phyloP scores from a whole-genome alignment of 495 filamentous ascomycete genomes.

The Penicillium chermesinum region DNA sequence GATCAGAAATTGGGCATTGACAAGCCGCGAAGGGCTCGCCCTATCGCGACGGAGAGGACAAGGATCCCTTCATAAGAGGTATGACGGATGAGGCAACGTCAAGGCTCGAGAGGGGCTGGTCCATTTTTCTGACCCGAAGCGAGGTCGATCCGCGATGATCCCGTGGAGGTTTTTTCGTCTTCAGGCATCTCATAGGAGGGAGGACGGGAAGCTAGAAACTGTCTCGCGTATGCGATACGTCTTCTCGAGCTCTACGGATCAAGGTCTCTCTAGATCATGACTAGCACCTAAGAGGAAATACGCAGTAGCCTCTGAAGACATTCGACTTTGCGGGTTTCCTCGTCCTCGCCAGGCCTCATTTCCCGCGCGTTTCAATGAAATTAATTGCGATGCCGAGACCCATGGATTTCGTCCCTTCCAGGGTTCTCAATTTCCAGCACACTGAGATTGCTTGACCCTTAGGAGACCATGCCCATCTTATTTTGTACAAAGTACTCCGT shows the following conservation, averaged over 20 bases:
- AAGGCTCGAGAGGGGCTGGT: slow-evolving; percentile 3
- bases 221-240: neutral
- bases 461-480: too few relatives aligned
- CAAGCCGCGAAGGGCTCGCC: neutral
- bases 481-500: too few relatives aligned
- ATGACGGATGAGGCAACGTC: neutral
- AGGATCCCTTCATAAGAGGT: neutral
- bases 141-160: slow-evolving; percentile 19
- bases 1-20: neutral
- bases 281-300: too few relatives aligned
- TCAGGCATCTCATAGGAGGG: neutral
- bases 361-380: neutral
- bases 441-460: too few relatives aligned
- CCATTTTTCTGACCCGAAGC: slow-evolving; percentile 13
- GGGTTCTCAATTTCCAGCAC: neutral
- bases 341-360: neutral
- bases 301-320: too few relatives aligned
- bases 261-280: neutral
- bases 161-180: neutral
- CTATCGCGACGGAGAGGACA: neutral
- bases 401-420: neutral
- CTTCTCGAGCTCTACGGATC: neutral
- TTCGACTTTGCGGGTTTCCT: too few relatives aligned
- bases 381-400: neutral
- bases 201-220: neutral